These are phyloP conservation scores for Xylaria sp. DNA, from an alignment of 2,329 filamentous ascomycete species.

Conservation along the genomic window DNA sequence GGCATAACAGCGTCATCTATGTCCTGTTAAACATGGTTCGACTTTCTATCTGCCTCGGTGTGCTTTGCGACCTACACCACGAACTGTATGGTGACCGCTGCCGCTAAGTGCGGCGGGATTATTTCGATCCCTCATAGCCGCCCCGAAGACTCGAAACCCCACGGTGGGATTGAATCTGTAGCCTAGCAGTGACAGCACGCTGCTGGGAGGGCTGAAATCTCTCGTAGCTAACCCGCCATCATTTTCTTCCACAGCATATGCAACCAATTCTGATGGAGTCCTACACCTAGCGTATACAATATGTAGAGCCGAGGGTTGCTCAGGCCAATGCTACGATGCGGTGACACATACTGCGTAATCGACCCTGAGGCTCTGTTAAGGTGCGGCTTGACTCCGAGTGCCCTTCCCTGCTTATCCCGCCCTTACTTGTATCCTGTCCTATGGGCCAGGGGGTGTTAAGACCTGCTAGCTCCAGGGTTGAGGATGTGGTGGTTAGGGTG, in stretches of 20 bases:
- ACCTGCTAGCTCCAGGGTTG: not conserved
- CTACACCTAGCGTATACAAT: too few species aligned
- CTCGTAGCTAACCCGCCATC: too few species aligned
- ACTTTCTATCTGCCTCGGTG: not conserved
- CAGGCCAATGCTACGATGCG: constrained; percentile 27
- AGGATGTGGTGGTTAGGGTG: not conserved
- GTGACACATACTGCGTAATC: constrained; percentile 22
- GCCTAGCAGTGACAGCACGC: too few species aligned
- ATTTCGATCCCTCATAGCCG: not conserved
- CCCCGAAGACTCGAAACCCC: not conserved
- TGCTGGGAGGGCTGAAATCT: too few species aligned
- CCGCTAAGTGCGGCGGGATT: constrained; percentile 2
- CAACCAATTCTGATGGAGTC: too few species aligned
- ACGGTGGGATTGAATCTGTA: too few species aligned
- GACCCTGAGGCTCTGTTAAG: constrained; percentile 28
- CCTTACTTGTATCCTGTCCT: constrained; percentile 16
- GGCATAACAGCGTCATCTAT: constrained; percentile 3
- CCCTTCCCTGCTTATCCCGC: constrained; percentile 14
- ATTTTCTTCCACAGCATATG: not conserved
- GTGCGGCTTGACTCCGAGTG: constrained; percentile 23
- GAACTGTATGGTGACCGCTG: not conserved
- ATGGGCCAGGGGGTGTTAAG: constrained; percentile 17
- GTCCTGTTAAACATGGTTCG: constrained; percentile 11
- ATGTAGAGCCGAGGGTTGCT: too few species aligned
- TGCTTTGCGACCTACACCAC: constrained; percentile 1